Evolutionary conservation across 345 rosid genomes (phyloP), one percentile per base, ranked within the genome.

Genomic region (Populus euphratica): DNA sequence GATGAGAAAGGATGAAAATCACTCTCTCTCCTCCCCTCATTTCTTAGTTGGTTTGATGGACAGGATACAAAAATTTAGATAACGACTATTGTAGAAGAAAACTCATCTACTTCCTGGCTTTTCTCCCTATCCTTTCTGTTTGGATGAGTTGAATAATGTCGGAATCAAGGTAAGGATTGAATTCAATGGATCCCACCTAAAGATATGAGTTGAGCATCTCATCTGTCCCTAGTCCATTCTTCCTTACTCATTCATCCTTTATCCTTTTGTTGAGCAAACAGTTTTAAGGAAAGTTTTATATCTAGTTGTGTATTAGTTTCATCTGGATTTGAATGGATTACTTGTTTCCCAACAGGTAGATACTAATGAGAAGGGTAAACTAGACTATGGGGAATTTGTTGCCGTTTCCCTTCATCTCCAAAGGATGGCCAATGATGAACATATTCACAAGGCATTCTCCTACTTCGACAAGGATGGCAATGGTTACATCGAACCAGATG

Each of bases 371-470:
- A 96, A 92, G 83, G 99, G 97, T 63, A 89, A 90, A 43, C 64
- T 96, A 62, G 98, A 96, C 84, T 94, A 89, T 73, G 97, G 94
- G 76, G 99, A 96, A 83, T 96, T 94, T 77, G 79, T 96, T 66
- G 98, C 99, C 25, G 88, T 96, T 73, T 94, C 89, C 66, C 96
- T 96, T 72, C 99, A 94, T 81, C 87, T 96, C 25, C 97, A 91
- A 77, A 94, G 94, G 84, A 87, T 96, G 87, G 97, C 94, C 63
- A 90, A 96, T 65, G 99, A 96, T 63, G 99, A 96, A 84, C 99
- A 96, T 89, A 91, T 96, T 73, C 97, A 78, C 72, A 94, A 88
- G 87, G 98, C 99, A 50, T 96, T 96, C 88, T 94, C 99, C 39
- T 94, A 90, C 87, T 96, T 96, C 72, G 99, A 96, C 91, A 94